Conservation (phyloP, 169 alveolate species). For the Theileria orientalis region DNA sequence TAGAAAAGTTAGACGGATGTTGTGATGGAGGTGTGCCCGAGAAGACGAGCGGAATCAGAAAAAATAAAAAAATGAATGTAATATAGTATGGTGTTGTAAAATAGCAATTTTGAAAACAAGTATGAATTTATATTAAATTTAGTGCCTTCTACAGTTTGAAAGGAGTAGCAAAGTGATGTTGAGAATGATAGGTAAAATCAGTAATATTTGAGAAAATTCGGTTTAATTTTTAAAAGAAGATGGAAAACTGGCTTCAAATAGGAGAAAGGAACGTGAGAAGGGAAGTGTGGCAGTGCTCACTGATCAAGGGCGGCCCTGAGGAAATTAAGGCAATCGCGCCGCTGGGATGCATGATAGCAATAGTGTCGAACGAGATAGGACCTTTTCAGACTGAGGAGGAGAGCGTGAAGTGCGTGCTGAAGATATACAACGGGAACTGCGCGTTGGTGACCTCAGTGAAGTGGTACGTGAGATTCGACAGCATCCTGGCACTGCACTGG, state of each 20-base stretch:
- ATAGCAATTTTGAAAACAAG: no score
- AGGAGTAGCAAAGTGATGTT: no score
- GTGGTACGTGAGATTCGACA: conserved; percentile 50
- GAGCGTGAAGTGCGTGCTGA: conserved; percentile 46
- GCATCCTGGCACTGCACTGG: conserved; percentile 53
- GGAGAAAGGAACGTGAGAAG: conserved; percentile 33
- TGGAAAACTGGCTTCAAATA: conserved; percentile 24
- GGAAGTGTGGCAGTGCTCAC: conserved; percentile 32
- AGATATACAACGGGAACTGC: conserved; percentile 42
- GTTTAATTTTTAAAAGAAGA: not conserved
- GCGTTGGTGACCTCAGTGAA: conserved; percentile 40
- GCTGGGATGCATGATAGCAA: conserved; percentile 46
- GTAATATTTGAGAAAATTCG: no score
- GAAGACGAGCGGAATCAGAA: no score
- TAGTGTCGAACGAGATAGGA: conserved; percentile 26
- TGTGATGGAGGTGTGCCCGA: no score
- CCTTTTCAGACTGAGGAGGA: conserved; percentile 1
- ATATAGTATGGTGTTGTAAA: no score
- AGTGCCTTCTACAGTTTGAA: no score
- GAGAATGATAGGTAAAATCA: no score
- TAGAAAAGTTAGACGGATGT: no score
- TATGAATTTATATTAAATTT: no score
- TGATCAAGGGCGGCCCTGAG: conserved; percentile 19
- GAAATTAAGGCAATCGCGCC: conserved; percentile 61
- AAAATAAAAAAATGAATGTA: no score